Evolutionary conservation across 768 basidiomycete genomes (phyloP), one percentile per base, ranked within the genome.

Genomic region (Rhizopogon vulgaris): DNA sequence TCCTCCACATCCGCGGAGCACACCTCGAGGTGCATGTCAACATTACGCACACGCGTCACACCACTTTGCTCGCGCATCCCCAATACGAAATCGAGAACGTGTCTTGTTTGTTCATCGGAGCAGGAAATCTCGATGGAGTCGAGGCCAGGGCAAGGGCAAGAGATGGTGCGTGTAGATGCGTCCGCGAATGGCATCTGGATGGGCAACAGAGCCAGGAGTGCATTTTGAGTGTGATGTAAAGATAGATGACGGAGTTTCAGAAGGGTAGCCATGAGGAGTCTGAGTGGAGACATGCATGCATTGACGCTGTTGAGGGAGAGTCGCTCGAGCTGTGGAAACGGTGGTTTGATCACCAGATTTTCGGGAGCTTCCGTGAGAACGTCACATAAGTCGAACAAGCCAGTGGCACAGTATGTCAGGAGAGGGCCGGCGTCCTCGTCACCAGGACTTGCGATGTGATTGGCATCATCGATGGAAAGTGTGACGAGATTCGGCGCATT

Each of bases 381-480:
- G 24, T 36, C 39, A 1, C 32, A 41, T 8, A 34, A 12, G 28
- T 47, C 37, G 41, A 54, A 37, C 71, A 55, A 47, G 56, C 61
- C 71, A 73, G 43, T 63, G 59, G 47, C 47, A 30, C 53, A 55
- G 49, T 49, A 58, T 7, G 50, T 43, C 17, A 75, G 61, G 22
- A 81, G 59, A 46, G 62, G 63, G 24, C 67, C 63, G 1, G 69
- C 73, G 52, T 80, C 73, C 42, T 74, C 60, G 8, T 70, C 70
- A n/a, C 68, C 67, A 14, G 69, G 64, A 48, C 69, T 70, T 24
- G 65, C 71, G 15, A 73, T 70, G 54, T 78, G 70, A 4, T 67
- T 72, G 8, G 70, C 69, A 55, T 82, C 78, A 52, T 77, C 74
- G 5, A 84, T 60, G 1, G 60, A 58, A 25, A 84, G 63, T 5